Evolutionary conservation across 768 basidiomycete genomes (phyloP).

Genomic region (Tubosaeta sp.): DNA sequence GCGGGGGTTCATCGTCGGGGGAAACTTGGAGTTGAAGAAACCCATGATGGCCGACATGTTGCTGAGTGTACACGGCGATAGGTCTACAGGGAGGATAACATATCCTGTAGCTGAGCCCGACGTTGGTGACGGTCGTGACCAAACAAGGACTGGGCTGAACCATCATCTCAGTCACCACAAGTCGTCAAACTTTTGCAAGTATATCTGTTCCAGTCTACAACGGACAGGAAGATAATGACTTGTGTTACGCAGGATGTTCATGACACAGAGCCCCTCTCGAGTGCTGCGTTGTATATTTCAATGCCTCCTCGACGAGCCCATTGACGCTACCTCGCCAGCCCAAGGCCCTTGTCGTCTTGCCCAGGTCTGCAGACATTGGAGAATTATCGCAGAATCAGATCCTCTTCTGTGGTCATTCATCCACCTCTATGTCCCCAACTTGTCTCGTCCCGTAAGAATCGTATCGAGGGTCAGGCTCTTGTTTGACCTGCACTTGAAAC

Average conservation of each 20-base stretch:
- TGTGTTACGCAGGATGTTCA: no score
- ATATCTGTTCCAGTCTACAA: no score
- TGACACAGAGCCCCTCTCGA: no score
- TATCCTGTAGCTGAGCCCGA: no score
- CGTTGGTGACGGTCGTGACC: no score
- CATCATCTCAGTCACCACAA: no score
- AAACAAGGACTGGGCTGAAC: no score
- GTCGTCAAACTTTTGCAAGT: no score
- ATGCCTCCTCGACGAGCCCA: neutral
- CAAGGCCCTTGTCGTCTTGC: slow-evolving; percentile 11
- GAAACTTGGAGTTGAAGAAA: slow-evolving; percentile 47
- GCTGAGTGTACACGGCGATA: no score
- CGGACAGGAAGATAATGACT: no score
- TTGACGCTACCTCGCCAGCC: neutral
- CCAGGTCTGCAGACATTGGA: slow-evolving; percentile 21
- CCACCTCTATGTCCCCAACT: slow-evolving; percentile 10
- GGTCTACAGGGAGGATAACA: no score
- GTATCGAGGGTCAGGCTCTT: neutral
- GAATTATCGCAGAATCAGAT: slow-evolving; percentile 2
- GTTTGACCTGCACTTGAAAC: slow-evolving; percentile 10
- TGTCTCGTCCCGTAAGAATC: neutral
- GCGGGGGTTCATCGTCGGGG: slow-evolving; percentile 50
- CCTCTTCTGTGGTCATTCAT: slow-evolving; percentile 22
- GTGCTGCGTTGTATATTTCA: no score
- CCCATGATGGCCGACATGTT: slow-evolving; percentile 42